Conservation (phyloP, 75 land plant species). For the Sequoia sempervirens region DNA sequence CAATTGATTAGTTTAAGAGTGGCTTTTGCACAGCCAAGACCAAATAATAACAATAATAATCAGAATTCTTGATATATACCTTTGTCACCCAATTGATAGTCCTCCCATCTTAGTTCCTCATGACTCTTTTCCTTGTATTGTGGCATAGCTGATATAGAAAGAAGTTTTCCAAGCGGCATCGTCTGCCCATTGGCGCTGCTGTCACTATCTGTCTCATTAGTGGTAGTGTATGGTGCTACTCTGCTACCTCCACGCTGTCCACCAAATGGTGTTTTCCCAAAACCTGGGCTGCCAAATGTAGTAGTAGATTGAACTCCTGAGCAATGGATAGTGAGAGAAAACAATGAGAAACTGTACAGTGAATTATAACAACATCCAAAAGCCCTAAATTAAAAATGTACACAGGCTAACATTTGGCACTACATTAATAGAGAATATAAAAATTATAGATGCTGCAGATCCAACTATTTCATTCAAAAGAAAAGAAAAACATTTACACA, state of each 20-base stretch:
- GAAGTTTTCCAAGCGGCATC: conserved; percentile 55
- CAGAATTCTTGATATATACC: conserved; percentile 29
- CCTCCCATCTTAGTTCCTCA: conserved; percentile 97
- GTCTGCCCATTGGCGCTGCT: conserved; percentile 26
- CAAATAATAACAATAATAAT: conserved; percentile 5
- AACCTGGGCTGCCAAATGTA: conserved; percentile 60
- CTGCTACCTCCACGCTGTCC: conserved; percentile 83
- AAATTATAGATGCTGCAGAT: neutral
- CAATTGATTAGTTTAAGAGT: neutral
- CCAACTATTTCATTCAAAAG: neutral
- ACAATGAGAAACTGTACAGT: neutral
- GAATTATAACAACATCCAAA: neutral
- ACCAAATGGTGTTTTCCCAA: conserved; percentile 68
- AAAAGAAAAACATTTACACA: neutral
- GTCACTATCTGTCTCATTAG: conserved; percentile 66
- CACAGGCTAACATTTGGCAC: neutral
- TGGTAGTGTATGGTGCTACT: conserved; percentile 58
- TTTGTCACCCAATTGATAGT: conserved; percentile 92
- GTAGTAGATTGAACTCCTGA: conserved; percentile 60
- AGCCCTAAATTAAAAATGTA: neutral
- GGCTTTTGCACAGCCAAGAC: neutral
- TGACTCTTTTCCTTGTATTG: conserved; percentile 86
- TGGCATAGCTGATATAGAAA: conserved; percentile 99
- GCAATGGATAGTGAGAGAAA: neutral
- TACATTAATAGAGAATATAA: neutral